These are phyloP conservation scores for Linnemannia elongata DNA, from an alignment of 192 early-diverging fungal genomes.

Conservation along the genomic window DNA sequence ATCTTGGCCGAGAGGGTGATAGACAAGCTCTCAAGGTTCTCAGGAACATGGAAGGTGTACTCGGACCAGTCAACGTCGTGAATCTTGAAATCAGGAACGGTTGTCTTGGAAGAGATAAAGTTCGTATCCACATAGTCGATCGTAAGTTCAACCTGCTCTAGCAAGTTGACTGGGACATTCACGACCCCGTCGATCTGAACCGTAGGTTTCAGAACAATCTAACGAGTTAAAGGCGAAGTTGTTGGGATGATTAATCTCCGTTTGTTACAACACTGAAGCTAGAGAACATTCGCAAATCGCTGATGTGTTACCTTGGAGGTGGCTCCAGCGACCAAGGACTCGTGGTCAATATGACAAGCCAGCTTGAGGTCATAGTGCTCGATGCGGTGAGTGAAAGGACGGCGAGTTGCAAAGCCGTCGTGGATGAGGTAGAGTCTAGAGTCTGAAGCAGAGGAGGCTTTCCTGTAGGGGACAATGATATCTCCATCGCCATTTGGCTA, in stretches of 20 bases:
- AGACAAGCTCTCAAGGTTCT: slow-evolving; percentile 16
- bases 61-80: slow-evolving; percentile 40
- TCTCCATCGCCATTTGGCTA: slow-evolving; percentile 60
- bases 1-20: slow-evolving; percentile 52
- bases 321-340: slow-evolving; percentile 48
- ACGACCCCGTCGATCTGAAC: slow-evolving; percentile 9
- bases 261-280: background rate
- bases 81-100: slow-evolving; percentile 38
- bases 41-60: slow-evolving; percentile 58
- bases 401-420: slow-evolving; percentile 56
- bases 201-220: slow-evolving; percentile 34
- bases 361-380: slow-evolving; percentile 58
- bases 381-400: slow-evolving; percentile 26
- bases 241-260: background rate
- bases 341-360: slow-evolving; percentile 62
- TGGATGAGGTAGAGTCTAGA: slow-evolving; percentile 47
- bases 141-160: slow-evolving; percentile 54
- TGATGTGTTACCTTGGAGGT: slow-evolving; percentile 45
- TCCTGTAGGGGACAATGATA: slow-evolving; percentile 58
- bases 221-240: background rate
- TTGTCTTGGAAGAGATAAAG: slow-evolving; percentile 36
- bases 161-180: slow-evolving; percentile 38
- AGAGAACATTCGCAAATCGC: no score
- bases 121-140: slow-evolving; percentile 33
- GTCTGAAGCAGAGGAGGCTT: background rate